These are phyloP conservation scores for Cicer yamashitae DNA, from an alignment of 306 rosid species.

Conservation along the genomic window DNA sequence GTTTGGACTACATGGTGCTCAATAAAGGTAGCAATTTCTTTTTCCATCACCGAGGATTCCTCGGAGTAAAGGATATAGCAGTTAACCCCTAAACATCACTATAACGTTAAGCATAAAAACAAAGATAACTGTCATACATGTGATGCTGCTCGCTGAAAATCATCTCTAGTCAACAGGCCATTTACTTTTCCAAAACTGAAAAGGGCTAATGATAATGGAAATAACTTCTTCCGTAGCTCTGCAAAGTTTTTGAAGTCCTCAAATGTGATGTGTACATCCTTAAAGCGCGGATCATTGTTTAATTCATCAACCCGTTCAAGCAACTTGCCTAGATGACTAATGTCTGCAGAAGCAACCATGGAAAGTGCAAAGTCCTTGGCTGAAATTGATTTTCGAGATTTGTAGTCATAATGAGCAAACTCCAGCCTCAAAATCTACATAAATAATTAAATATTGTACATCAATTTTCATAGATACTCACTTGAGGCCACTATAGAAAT, in stretches of 20 bases:
- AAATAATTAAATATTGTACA: conserved; percentile 30
- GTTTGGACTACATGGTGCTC: not conserved
- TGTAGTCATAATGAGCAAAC: conserved; percentile 90
- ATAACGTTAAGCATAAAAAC: conserved; percentile 30
- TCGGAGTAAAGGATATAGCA: not conserved
- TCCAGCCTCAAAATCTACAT: conserved; percentile 77
- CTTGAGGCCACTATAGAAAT: conserved; percentile 25
- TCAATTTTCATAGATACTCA: conserved; percentile 5
- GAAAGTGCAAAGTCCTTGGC: conserved; percentile 92
- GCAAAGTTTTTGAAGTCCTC: conserved; percentile 87
- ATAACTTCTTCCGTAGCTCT: conserved; percentile 66
- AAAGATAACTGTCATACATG: conserved; percentile 55
- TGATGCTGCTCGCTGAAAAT: conserved; percentile 87
- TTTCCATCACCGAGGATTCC: not conserved
- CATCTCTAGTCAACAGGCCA: conserved; percentile 68
- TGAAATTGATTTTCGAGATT: conserved; percentile 63
- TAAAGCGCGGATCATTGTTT: conserved; percentile 54
- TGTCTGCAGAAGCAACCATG: conserved; percentile 89
- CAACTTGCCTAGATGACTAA: conserved; percentile 61
- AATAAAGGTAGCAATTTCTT: not conserved
- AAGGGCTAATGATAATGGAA: conserved; percentile 81
- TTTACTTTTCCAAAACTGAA: conserved; percentile 83
- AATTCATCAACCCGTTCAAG: conserved; percentile 69
- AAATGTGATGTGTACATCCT: conserved; percentile 62
- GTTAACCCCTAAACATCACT: conserved; percentile 7